phyloP scores from a whole-genome alignment of 2,329 filamentous ascomycete species.

The Pseudocercospora fuligena region DNA sequence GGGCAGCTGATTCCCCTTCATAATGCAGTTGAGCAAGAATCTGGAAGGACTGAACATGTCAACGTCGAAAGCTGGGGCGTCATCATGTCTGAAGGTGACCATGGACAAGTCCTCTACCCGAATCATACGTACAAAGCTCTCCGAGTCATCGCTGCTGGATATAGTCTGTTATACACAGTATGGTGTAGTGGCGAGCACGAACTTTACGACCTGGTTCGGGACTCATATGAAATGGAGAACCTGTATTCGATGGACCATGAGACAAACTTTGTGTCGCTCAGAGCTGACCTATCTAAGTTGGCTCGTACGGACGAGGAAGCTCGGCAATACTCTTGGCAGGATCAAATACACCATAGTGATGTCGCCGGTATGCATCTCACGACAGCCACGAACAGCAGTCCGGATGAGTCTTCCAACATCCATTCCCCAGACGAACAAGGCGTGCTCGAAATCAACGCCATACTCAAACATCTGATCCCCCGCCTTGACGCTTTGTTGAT shows the following conservation, averaged over 20 bases:
- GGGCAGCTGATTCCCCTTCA: conserved; percentile 43
- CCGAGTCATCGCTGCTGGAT: conserved; percentile 42
- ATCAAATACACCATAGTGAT: conserved; percentile 6
- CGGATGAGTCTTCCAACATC: background rate
- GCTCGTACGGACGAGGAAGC: background rate
- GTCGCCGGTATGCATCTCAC: background rate
- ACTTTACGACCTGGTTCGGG: conserved; percentile 59
- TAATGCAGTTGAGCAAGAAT: background rate
- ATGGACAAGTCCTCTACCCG: conserved; percentile 33
- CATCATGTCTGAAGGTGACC: conserved; percentile 40
- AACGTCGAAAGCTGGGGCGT: conserved; percentile 50
- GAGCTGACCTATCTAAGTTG: background rate
- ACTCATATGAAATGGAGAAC: conserved; percentile 35
- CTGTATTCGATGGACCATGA: conserved; percentile 15
- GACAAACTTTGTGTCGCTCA: background rate
- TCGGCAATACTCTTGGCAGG: background rate
- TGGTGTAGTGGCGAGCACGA: conserved; percentile 73
- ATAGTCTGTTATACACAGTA: conserved; percentile 68
- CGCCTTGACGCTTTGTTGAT: conserved; percentile 29
- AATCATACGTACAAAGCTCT: conserved; percentile 43
- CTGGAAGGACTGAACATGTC: conserved; percentile 40
- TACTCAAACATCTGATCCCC: conserved; percentile 14
- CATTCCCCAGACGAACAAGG: background rate
- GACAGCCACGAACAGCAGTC: background rate
- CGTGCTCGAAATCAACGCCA: background rate